phyloP scores from a whole-genome alignment of 2,329 filamentous ascomycete species.

The Plenodomus lindquistii region DNA sequence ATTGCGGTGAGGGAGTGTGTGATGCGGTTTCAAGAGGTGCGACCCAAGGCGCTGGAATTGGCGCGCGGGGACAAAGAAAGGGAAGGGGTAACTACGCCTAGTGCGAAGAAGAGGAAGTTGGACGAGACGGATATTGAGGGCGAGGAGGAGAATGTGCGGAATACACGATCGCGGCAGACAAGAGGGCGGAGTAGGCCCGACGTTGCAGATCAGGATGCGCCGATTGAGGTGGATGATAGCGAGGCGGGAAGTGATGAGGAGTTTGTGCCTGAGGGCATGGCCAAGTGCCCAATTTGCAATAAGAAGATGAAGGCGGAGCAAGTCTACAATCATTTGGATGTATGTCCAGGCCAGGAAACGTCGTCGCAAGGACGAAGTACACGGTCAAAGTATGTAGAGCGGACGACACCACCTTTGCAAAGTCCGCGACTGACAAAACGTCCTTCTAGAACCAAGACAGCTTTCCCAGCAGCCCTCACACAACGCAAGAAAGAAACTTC shows the following conservation, averaged over 20 bases:
- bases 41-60: constrained; percentile 65
- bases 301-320: constrained; percentile 76
- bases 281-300: constrained; percentile 81
- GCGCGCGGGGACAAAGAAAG: constrained; percentile 56
- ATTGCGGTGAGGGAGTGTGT: constrained; percentile 84
- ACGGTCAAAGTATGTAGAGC: constrained; percentile 31
- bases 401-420: not conserved
- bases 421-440: constrained; percentile 8
- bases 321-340: constrained; percentile 82
- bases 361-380: constrained; percentile 30
- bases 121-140: constrained; percentile 54
- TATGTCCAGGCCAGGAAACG: constrained; percentile 53
- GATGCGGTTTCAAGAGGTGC: constrained; percentile 71
- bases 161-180: constrained; percentile 42
- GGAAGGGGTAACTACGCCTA: constrained; percentile 8
- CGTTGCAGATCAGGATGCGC: constrained; percentile 30
- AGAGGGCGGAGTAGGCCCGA: constrained; percentile 44
- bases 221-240: constrained; percentile 44
- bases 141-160: constrained; percentile 36
- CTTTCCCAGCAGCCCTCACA: constrained; percentile 27
- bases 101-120: constrained; percentile 54
- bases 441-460: constrained; percentile 21
- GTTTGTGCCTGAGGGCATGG: constrained; percentile 66
- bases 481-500: constrained; percentile 44
- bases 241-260: constrained; percentile 52